Base-by-base conservation (phyloP, 129 eudicot species). In the Escallonia rubra region DNA sequence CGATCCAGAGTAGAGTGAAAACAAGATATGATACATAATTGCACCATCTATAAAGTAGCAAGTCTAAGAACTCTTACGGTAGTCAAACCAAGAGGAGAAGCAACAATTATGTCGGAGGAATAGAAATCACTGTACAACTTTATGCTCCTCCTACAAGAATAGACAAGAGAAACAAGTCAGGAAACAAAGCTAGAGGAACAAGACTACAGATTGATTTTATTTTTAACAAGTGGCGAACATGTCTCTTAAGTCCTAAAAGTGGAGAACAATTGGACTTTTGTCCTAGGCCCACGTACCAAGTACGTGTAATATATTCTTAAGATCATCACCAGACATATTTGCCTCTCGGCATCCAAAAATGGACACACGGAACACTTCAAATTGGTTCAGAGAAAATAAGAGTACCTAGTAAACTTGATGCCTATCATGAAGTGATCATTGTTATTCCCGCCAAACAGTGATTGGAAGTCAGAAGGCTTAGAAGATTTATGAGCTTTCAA, bases 21-120 rank as follows among this genome's bases (percentile, higher is more conserved):
- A 23, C 34, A 23, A 23, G 34, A 23, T 23, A 23, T 23, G 34
- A 23, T 23, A 23, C 34, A 23, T 23, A 23, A 23, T 23, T 23
- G 34, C 34, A 23, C 1, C 34, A 1, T 23, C 34, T 1, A 23
- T 23, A 23, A 23, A 23, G 34, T 23, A 23, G 34, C 34, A 58
- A 23, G 34, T 23, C 58, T 40, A 38, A 12, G 48, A 10, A 40
- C 10, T 59, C 88, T 85, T 81, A 93, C 99, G 16, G 83, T 81
- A 73, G 86, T 76, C 64, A 93, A 80, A 65, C 96, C 96, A 41
- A 94, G 89, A 72, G 96, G 96, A 63, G 99, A 94, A 43, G 96
- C 95, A 70, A 94, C 81, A 61, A 94, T 89, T 47, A 89, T 64
- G 83, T 93, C 99, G 16, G 99, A 93, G 5, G 92, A 73, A 75